A percentile compares a stretch with the other conserved stretches of the same genome.
These are phyloP conservation scores for Monilinia polystroma DNA, from an alignment of 2,329 filamentous ascomycete genomes.

Conservation along the genomic window DNA sequence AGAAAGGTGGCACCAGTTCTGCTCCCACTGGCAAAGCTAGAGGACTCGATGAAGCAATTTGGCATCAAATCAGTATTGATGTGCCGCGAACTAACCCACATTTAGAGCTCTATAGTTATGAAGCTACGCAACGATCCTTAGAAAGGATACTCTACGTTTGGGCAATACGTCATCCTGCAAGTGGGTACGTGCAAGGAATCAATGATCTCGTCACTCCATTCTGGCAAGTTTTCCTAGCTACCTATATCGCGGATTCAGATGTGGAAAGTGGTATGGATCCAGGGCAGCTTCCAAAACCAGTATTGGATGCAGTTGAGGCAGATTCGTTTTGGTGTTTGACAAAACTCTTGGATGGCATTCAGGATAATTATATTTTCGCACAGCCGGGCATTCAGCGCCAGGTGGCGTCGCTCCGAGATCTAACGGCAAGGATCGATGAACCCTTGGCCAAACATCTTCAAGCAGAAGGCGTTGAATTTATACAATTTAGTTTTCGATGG, in stretches of 20 bases:
- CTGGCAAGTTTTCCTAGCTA: slow-evolving; percentile 93
- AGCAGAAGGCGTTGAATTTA: slow-evolving; percentile 91
- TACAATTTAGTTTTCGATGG: slow-evolving; percentile 98
- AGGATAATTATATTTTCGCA: slow-evolving; percentile 98
- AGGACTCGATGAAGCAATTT: slow-evolving; percentile 92
- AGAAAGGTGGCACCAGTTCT: slow-evolving; percentile 56
- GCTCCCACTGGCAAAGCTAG: slow-evolving; percentile 49
- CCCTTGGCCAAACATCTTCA: slow-evolving; percentile 85
- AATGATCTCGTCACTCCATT: slow-evolving; percentile 98
- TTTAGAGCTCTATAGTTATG: slow-evolving; percentile 90
- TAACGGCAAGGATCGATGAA: slow-evolving; percentile 86
- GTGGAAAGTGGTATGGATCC: slow-evolving; percentile 96
- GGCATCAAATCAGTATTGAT: slow-evolving; percentile 99
- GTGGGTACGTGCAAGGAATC: slow-evolving; percentile 97
- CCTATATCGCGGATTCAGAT: slow-evolving; percentile 91
- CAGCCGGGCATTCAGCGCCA: slow-evolving; percentile 96
- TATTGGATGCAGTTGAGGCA: slow-evolving; percentile 93
- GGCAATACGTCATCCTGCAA: slow-evolving; percentile 96
- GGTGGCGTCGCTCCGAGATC: slow-evolving; percentile 81
- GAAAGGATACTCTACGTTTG: slow-evolving; percentile 96
- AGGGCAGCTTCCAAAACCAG: slow-evolving; percentile 83
- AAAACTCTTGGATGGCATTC: slow-evolving; percentile 96
- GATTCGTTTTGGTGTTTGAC: slow-evolving; percentile 99
- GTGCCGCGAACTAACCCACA: slow-evolving; percentile 95
- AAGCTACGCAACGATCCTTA: slow-evolving; percentile 89